Percentiles rank a stretch among this genome's conserved stretches.
Conservation (phyloP, 1,284 basidiomycete species). For the Ganoderma sinense region DNA sequence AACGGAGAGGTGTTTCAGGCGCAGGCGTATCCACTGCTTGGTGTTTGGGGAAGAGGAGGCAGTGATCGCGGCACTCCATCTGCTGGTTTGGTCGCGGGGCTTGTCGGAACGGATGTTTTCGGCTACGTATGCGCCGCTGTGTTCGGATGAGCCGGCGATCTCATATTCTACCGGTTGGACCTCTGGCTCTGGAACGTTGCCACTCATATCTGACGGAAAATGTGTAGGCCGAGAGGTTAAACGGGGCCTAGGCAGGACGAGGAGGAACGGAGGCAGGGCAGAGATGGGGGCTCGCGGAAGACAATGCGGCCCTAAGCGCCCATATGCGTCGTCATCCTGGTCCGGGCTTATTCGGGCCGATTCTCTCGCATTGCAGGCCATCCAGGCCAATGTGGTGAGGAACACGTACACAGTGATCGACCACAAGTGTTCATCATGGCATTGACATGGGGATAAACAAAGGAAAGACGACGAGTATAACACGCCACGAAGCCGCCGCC, state of each 20-base stretch:
- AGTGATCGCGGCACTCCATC: slow-evolving; percentile 76
- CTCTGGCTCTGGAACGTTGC: slow-evolving; percentile 12
- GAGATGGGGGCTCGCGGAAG: slow-evolving; percentile 20
- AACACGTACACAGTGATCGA: not conserved
- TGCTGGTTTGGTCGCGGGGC: slow-evolving; percentile 67
- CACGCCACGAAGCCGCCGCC: not conserved
- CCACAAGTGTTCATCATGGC: not conserved
- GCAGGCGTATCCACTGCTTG: slow-evolving; percentile 76
- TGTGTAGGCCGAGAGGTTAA: not conserved
- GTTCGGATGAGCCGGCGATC: slow-evolving; percentile 68
- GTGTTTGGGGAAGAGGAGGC: slow-evolving; percentile 56
- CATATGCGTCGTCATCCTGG: slow-evolving; percentile 16
- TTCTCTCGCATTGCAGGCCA: not conserved
- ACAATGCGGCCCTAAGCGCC: slow-evolving; percentile 15
- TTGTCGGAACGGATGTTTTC: slow-evolving; percentile 73
- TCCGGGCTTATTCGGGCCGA: not conserved
- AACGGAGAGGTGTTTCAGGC: slow-evolving; percentile 61
- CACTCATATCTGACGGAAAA: slow-evolving; percentile 13
- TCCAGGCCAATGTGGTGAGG: not conserved
- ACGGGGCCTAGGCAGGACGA: not conserved
- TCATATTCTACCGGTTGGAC: slow-evolving; percentile 47
- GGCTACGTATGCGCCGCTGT: slow-evolving; percentile 72
- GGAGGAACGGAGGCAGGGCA: not conserved
- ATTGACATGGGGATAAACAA: not conserved
- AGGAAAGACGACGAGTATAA: not conserved